Percentiles rank a stretch among this genome's conserved stretches.
Conservation (phyloP, 2,329 filamentous ascomycete genomes). For the Zymoseptoria brevis region DNA sequence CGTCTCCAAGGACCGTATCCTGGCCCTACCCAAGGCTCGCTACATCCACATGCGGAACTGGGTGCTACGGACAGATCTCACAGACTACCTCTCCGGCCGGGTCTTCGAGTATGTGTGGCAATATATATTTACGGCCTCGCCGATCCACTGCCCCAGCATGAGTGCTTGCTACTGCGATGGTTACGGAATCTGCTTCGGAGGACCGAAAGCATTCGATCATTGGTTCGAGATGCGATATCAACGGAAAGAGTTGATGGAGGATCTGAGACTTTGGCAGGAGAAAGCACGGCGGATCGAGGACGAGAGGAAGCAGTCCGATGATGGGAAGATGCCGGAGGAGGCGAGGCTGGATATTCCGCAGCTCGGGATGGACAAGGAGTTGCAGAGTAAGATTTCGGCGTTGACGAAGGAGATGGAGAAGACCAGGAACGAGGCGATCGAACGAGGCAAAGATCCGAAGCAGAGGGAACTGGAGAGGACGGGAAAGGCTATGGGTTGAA, state of each 20-base stretch:
- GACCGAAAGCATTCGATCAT: conserved; percentile 39
- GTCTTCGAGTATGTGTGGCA: conserved; percentile 61
- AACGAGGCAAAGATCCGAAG: conserved; percentile 44
- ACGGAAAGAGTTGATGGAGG: conserved; percentile 34
- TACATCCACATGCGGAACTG: conserved; percentile 54
- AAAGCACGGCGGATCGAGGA: conserved; percentile 32
- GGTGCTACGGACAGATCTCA: conserved; percentile 50
- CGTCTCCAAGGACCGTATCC: conserved; percentile 50
- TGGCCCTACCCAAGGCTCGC: conserved; percentile 43
- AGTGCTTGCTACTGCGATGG: conserved; percentile 57
- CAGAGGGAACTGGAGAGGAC: conserved; percentile 42
- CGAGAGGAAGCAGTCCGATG: conserved; percentile 30
- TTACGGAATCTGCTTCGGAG: conserved; percentile 54
- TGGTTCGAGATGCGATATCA: conserved; percentile 42
- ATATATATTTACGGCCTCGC: conserved; percentile 49
- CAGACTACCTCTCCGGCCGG: conserved; percentile 49
- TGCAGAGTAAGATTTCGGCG: conserved; percentile 38
- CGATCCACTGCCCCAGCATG: conserved; percentile 44
- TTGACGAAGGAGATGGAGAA: conserved; percentile 37
- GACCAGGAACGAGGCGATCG: conserved; percentile 38
- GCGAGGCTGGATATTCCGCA: conserved; percentile 32
- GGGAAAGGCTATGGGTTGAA: neutral
- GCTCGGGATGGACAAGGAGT: conserved; percentile 36
- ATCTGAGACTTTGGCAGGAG: conserved; percentile 38
- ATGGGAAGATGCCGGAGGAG: conserved; percentile 36